A percentile compares a stretch with the other conserved stretches of the same genome.
phyloP scores from a whole-genome alignment of 805 yeast genomes.

The Ogataea pini region DNA sequence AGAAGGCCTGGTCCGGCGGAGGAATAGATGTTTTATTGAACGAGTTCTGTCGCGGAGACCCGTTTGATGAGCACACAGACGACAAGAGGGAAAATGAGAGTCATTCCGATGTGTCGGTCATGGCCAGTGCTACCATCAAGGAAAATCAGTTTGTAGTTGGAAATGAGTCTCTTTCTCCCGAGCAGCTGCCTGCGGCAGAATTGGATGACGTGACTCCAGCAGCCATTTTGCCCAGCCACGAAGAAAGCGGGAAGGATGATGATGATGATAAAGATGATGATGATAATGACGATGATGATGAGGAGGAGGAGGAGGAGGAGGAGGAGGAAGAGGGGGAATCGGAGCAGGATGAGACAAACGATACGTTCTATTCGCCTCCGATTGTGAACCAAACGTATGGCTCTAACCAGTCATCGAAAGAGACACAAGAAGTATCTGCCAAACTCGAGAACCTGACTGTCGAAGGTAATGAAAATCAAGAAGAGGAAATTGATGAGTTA shows the following conservation, averaged over 20 bases:
- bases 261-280: no score
- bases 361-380: conserved; percentile 26
- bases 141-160: conserved; percentile 2
- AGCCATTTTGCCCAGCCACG: neutral
- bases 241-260: neutral
- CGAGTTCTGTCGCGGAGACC: conserved; percentile 12
- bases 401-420: neutral
- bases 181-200: neutral
- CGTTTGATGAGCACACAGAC: conserved; percentile 7
- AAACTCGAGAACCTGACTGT: neutral
- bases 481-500: neutral
- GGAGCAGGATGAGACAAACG: conserved; percentile 16
- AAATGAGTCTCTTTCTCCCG: no score
- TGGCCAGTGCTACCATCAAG: neutral
- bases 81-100: neutral
- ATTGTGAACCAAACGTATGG: conserved; percentile 17
- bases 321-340: neutral
- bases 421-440: no score
- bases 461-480: neutral
- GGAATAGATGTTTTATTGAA: conserved; percentile 61
- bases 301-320: conserved; percentile 1
- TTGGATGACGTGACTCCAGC: neutral
- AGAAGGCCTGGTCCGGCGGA: conserved; percentile 86
- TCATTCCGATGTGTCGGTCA: neutral
- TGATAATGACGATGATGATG: no score